Evolutionary conservation across 164 flowering plant genomes (phyloP), one percentile per base, ranked within the genome.

Genomic region (Kalanchoe fedtschenkoi): DNA sequence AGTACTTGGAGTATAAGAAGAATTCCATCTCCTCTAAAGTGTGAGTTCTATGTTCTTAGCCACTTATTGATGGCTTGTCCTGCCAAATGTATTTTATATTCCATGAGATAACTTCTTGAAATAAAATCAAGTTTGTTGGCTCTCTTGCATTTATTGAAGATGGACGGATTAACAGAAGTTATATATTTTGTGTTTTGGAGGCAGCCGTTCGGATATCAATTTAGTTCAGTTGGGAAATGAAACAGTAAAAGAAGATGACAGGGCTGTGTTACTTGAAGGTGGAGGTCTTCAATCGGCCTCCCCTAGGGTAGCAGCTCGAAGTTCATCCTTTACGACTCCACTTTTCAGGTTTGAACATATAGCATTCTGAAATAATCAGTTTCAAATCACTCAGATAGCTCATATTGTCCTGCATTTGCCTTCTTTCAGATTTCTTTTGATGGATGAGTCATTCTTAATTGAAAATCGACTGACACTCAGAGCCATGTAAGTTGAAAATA

Each of bases 361-460:
- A 24, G n/a, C n/a, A n/a, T 35, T n/a, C 0, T 35, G 71, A 14
- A n/a, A 10, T 56, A 42, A 32, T 62, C 39, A 17, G 28, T 34
- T 39, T 59, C 4, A 58, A 2, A 6, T n/a, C 16, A 16, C 8
- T 44, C 33, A 21, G 34, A 53, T 62, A 11, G 19, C 24, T 59
- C 51, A 5, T 15, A 22, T 13, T n/a, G 21, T 69, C 30, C 59
- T 2, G 54, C 35, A 34, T 54, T 39, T 38, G 51, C 19, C 17
- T 64, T 15, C 43, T 5, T 57, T 47, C 76, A 93, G 99, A 72
- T 90, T 93, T 61, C 62, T 90, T 57, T 46, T 70, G 58, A 83
- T 93, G 96, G 97, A 93, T 16, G 93, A 90, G 72, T 68, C 86
- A 33, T 93, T 93, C 76, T 75, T 93, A 78, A 58, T 81, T 61